Conservation (phyloP, 2,329 filamentous ascomycete genomes). For the Botryotinia narcissicola region DNA sequence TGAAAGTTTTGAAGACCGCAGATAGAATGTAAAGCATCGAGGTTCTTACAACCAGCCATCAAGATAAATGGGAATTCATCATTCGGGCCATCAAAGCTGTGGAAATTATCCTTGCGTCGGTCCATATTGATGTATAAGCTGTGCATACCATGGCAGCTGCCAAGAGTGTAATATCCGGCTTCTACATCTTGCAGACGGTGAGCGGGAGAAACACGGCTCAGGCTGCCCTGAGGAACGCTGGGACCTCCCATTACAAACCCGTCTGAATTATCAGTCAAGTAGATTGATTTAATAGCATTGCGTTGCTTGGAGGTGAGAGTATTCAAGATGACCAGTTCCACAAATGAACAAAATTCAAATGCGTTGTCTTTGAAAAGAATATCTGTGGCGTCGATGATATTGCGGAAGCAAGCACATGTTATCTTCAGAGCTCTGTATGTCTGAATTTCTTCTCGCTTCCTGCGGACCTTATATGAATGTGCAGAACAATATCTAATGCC, state of each 20-base stretch:
- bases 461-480: too few species aligned
- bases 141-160: not conserved
- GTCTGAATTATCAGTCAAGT: not conserved
- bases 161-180: not conserved
- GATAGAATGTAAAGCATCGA: not conserved
- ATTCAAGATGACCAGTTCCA: not conserved
- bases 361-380: not conserved
- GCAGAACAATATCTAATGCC: too few species aligned
- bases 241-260: too few species aligned
- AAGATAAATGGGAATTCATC: too few species aligned
- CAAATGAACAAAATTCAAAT: not conserved
- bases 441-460: too few species aligned
- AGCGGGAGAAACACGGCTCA: rapidly evolving
- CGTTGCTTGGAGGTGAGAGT: not conserved
- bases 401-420: too few species aligned
- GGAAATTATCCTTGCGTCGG: not conserved
- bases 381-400: not conserved
- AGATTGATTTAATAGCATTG: not conserved
- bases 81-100: too few species aligned
- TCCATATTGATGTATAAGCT: not conserved
- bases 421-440: too few species aligned
- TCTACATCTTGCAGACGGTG: not conserved
- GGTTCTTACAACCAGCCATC: not conserved
- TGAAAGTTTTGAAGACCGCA: not conserved
- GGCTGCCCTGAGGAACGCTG: too few species aligned